Conservation (phyloP, 2,329 filamentous ascomycete species). For the Venturia nashicola region DNA sequence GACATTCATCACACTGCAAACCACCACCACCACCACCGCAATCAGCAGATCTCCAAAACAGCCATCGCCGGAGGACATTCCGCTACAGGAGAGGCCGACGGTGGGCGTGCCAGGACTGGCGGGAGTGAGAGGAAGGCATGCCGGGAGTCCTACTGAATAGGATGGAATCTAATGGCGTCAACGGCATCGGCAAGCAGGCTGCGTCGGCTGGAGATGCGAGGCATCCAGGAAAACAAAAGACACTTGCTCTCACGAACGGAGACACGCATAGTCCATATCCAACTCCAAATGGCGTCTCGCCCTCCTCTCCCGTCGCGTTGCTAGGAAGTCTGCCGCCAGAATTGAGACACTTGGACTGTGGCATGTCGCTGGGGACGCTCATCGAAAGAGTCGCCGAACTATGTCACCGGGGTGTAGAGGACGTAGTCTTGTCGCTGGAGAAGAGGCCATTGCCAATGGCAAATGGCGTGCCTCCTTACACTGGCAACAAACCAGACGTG, state of each 20-base stretch:
- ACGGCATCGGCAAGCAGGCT: constrained; percentile 19
- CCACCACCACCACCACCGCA: neutral
- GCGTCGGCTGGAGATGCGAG: neutral
- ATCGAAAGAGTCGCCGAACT: constrained; percentile 70
- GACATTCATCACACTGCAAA: neutral
- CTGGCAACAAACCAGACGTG: constrained; percentile 47
- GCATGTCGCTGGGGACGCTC: constrained; percentile 63
- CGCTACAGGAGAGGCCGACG: constrained; percentile 6
- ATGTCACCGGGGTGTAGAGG: constrained; percentile 65
- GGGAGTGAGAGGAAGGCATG: constrained; percentile 24
- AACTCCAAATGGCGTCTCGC: constrained; percentile 6
- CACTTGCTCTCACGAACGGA: constrained; percentile 1
- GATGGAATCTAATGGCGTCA: constrained; percentile 33
- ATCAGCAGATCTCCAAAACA: neutral
- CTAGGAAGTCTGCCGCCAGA: constrained; percentile 33
- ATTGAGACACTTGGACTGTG: constrained; percentile 57
- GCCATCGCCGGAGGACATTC: neutral
- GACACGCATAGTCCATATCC: constrained; percentile 5
- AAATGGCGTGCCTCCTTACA: neutral
- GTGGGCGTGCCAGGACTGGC: constrained; percentile 12
- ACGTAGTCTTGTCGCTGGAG: constrained; percentile 57
- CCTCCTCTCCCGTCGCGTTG: neutral
- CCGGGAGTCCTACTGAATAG: constrained; percentile 30
- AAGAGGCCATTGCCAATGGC: constrained; percentile 35
- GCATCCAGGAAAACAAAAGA: neutral